Evolutionary conservation across 306 rosid species (phyloP).

Genomic region (Malus sieversii): DNA sequence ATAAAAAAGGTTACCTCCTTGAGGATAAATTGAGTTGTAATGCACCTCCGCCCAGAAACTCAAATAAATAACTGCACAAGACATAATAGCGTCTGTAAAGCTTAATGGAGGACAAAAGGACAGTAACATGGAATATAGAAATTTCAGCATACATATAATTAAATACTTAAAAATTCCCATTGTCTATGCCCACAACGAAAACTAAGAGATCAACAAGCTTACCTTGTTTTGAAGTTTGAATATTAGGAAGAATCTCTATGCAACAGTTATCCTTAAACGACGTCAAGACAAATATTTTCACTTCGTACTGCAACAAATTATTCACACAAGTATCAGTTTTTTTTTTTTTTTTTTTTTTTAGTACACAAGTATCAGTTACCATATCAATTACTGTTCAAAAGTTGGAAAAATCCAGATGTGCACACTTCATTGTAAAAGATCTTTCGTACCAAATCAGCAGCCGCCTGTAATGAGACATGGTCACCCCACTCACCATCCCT

Average conservation of each 20-base stretch:
- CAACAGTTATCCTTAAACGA: conserved; percentile 80
- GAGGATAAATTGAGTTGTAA: conserved; percentile 85
- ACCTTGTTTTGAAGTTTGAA: conserved; percentile 61
- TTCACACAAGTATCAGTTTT: conserved; percentile 10
- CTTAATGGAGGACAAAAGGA: background rate
- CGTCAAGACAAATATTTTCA: conserved; percentile 65
- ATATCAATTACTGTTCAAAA: background rate
- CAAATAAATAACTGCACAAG: conserved; percentile 63
- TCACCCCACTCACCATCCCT: conserved; percentile 97
- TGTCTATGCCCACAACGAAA: background rate
- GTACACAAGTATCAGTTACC: conserved; percentile 6
- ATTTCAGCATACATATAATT: background rate
- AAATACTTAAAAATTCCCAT: background rate
- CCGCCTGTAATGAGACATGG: conserved; percentile 89
- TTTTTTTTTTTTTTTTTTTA: no score
- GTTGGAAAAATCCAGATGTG: background rate
- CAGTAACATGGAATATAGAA: background rate
- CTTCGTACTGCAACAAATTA: conserved; percentile 48
- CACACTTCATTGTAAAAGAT: background rate
- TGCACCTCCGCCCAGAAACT: conserved; percentile 99
- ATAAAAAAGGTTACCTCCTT: conserved; percentile 54
- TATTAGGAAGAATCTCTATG: conserved; percentile 78
- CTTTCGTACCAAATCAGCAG: conserved; percentile 61
- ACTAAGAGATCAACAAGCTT: background rate
- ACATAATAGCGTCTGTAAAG: background rate